Percentiles rank a stretch among this genome's conserved stretches.
Evolutionary conservation across 2,329 filamentous ascomycete species (phyloP).

Genomic region (Fusarium coicis): DNA sequence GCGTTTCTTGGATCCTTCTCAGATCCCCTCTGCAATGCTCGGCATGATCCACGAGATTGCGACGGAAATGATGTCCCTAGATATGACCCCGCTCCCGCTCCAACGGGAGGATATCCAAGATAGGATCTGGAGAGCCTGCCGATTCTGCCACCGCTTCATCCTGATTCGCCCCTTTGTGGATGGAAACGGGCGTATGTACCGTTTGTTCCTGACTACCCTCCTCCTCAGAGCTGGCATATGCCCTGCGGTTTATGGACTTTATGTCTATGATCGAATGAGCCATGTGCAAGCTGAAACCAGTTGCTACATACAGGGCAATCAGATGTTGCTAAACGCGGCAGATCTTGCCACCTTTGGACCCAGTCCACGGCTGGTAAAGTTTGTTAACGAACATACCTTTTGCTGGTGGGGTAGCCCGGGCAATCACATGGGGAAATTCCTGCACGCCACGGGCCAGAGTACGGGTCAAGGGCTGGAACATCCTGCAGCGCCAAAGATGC

Average conservation of each 20-base stretch:
- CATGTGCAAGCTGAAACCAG: no score
- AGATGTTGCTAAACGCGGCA: background rate
- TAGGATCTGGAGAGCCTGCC: constrained; percentile 24
- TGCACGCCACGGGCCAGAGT: background rate
- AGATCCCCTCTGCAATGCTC: constrained; percentile 39
- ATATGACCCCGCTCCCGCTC: no score
- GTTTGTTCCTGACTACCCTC: constrained; percentile 49
- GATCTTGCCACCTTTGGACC: background rate
- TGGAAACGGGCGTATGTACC: constrained; percentile 50
- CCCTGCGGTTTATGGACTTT: background rate
- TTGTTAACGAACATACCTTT: background rate
- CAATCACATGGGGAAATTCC: background rate
- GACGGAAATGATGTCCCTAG: constrained; percentile 18
- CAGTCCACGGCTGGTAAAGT: background rate
- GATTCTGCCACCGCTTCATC: constrained; percentile 46
- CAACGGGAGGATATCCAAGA: no score
- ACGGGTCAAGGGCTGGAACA: no score
- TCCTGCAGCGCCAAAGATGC: no score
- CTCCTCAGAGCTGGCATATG: constrained; percentile 41
- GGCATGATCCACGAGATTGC: constrained; percentile 23
- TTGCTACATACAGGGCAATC: no score
- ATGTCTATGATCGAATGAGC: background rate
- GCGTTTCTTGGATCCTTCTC: background rate
- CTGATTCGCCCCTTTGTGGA: constrained; percentile 51
- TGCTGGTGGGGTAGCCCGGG: background rate